A percentile compares a stretch with the other conserved stretches of the same genome.
Conservation (phyloP, 2,329 filamentous ascomycete genomes). For the Neonectria hederae region DNA sequence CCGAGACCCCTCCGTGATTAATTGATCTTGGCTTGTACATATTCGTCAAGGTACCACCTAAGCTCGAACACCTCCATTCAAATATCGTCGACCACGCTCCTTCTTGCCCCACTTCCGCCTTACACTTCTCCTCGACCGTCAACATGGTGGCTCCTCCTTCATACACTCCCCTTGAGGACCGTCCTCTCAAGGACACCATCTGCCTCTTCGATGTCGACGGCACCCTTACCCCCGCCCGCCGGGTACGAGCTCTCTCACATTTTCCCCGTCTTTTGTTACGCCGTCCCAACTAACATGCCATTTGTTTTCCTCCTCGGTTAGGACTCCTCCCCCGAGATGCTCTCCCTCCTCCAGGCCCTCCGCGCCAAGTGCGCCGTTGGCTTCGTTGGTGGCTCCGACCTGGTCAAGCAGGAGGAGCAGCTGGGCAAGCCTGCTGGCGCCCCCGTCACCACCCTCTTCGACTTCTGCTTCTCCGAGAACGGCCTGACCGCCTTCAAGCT, state of each 20-base stretch:
- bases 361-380: slow-evolving; percentile 90
- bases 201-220: slow-evolving; percentile 96
- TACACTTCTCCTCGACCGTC: slow-evolving; percentile 5
- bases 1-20: slow-evolving; percentile 16
- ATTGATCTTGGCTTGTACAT: slow-evolving; percentile 1
- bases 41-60: no score
- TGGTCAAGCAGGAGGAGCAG: slow-evolving; percentile 95
- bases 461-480: slow-evolving; percentile 98
- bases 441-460: slow-evolving; percentile 87
- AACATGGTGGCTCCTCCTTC: slow-evolving; percentile 55
- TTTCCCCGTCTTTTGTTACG: background rate
- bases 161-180: slow-evolving; percentile 81
- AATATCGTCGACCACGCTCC: background rate
- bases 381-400: slow-evolving; percentile 91
- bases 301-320: slow-evolving; percentile 46
- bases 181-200: slow-evolving; percentile 92
- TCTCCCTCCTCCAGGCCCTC: slow-evolving; percentile 79
- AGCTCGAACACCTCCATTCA: slow-evolving; percentile 13
- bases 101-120: background rate
- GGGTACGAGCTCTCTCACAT: slow-evolving; percentile 59
- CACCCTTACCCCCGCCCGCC: slow-evolving; percentile 85
- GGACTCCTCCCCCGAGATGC: slow-evolving; percentile 82
- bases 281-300: background rate
- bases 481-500: slow-evolving; percentile 90
- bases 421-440: slow-evolving; percentile 71